phyloP scores from a whole-genome alignment of 139 green algal species.

The Volvox reticuliferus region DNA sequence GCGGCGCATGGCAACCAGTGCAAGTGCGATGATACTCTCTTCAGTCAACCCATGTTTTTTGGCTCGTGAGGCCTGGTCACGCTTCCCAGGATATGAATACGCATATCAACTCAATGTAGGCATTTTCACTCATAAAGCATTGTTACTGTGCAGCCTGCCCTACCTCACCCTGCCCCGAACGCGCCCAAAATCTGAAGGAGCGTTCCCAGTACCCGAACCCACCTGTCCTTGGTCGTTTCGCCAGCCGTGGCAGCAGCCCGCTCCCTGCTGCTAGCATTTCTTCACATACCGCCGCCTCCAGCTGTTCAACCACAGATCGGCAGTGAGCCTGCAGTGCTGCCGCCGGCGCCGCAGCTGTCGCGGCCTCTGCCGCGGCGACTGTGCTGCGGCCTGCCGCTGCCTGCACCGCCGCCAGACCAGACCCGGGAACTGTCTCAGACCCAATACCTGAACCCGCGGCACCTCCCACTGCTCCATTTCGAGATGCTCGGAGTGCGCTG shows the following conservation, averaged over 20 bases:
- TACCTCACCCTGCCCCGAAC: too few species aligned
- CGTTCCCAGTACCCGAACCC: background rate
- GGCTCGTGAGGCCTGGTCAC: too few species aligned
- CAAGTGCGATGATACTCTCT: too few species aligned
- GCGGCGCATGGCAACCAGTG: too few species aligned
- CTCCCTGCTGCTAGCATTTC: background rate
- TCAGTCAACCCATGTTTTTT: too few species aligned
- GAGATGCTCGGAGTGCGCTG: background rate
- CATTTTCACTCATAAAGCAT: too few species aligned
- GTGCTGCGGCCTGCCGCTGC: background rate
- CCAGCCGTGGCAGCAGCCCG: background rate
- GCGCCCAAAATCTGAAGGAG: too few species aligned
- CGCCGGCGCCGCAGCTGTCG: background rate
- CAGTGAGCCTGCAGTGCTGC: slow-evolving; percentile 19
- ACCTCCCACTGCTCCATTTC: background rate
- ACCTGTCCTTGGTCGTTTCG: slow-evolving; percentile 19
- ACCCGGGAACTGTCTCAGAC: too few species aligned
- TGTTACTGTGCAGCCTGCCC: too few species aligned
- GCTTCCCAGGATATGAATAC: too few species aligned
- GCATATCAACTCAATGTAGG: too few species aligned
- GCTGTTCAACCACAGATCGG: background rate
- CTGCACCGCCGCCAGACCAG: too few species aligned
- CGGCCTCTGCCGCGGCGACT: background rate
- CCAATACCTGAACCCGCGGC: background rate
- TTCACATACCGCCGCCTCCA: slow-evolving; percentile 10